Percentiles rank a stretch among this genome's conserved stretches.
Conservation (phyloP, 495 filamentous ascomycete genomes). For the Penicillium bovifimosum region DNA sequence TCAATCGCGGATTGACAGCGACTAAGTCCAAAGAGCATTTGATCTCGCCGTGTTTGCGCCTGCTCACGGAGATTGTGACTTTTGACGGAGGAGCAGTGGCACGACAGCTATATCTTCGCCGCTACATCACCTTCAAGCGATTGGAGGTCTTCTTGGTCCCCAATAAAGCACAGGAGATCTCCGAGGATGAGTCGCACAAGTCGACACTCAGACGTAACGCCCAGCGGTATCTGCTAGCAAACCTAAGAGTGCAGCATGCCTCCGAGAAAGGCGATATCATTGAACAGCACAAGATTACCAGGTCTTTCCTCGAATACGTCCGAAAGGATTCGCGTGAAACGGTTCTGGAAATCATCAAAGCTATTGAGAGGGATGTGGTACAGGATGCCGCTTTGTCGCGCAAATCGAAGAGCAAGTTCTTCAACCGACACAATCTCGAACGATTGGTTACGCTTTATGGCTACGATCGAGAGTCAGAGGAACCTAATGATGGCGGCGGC, state of each 20-base stretch:
- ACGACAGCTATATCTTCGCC: slow-evolving; percentile 59
- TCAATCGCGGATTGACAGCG: slow-evolving; percentile 66
- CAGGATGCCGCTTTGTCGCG: slow-evolving; percentile 63
- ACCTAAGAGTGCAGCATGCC: slow-evolving; percentile 63
- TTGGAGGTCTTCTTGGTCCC: slow-evolving; percentile 51
- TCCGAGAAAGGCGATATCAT: slow-evolving; percentile 71
- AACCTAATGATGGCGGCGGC: slow-evolving; percentile 29
- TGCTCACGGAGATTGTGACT: slow-evolving; percentile 70
- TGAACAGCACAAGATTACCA: slow-evolving; percentile 62
- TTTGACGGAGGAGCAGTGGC: slow-evolving; percentile 79
- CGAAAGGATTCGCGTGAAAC: slow-evolving; percentile 67
- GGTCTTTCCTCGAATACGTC: slow-evolving; percentile 62
- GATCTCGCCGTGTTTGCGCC: slow-evolving; percentile 74
- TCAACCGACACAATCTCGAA: slow-evolving; percentile 64
- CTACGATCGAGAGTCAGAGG: slow-evolving; percentile 45
- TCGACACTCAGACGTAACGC: slow-evolving; percentile 74
- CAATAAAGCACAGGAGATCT: slow-evolving; percentile 44
- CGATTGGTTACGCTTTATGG: slow-evolving; percentile 67
- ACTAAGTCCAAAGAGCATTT: slow-evolving; percentile 74
- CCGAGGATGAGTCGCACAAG: slow-evolving; percentile 48
- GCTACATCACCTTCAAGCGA: slow-evolving; percentile 67
- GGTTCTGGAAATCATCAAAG: slow-evolving; percentile 60
- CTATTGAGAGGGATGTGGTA: slow-evolving; percentile 59
- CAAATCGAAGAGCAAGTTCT: slow-evolving; percentile 63
- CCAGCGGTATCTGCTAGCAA: slow-evolving; percentile 65